Evolutionary conservation across 2,329 filamentous ascomycete species (phyloP), one percentile per base, ranked within the genome.

Genomic region (Calonectria hongkongensis): DNA sequence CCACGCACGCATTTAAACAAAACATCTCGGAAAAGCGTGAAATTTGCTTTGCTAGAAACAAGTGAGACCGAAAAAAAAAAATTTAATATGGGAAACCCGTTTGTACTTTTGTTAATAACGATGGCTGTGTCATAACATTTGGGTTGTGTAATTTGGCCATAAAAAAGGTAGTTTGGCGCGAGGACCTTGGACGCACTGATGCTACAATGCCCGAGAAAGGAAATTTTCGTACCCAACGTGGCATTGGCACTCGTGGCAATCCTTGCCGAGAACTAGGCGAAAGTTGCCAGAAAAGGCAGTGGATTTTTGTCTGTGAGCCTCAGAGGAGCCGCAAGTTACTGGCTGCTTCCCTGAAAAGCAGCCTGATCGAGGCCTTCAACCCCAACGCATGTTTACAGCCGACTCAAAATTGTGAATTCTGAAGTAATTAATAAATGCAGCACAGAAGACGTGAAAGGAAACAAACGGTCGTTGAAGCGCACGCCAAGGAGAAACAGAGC

Each of bases 231-330:
- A 12, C 43, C 18, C 13, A 39, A 28, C 18, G 16, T 13, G 18
- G n/a, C n/a, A n/a, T 28, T 50, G 21, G 18, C 33, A 36, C 12
- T 36, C 10, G 12, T 10, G 33, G 45, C 2, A 16, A 30, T 27
- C 54, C 54, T 21, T 41, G 66, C 18, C 21, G 33, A 62, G 43
- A 18, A 39, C 13, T 30, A 68, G 54, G 43, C 43, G 43, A 43
- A n/a, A 62, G 4, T 41, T 43, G n/a, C 66, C 33, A 33, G 45
- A 63, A 50, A 13, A 9, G 25, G 43, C 16, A 12, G 41, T 25
- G 5, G 56, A 5, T 5, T 28, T 10, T 18, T 30, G n/a, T 15
- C 4, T 18, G 39, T 6, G 45, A 15, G 28, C n/a, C 7, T 27
- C 39, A 47, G 30, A n/a, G 18, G 43, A 28, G 54, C 45, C 16